These are phyloP conservation scores for Amanita bisporigera DNA, from an alignment of 1,284 basidiomycete species.

Conservation along the genomic window DNA sequence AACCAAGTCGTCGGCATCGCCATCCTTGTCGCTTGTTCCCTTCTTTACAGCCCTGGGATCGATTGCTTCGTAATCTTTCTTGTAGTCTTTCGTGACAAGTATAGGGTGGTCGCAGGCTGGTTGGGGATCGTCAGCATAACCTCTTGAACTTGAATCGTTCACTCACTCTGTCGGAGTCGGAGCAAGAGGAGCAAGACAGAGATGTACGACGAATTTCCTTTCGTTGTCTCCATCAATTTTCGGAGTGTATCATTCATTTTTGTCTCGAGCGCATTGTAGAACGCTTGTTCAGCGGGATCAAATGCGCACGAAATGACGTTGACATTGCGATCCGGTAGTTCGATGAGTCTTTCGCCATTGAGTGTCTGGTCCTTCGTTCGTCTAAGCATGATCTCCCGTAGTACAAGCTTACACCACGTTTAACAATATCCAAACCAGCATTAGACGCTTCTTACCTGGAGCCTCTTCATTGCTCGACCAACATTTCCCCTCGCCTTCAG, in stretches of 20 bases:
- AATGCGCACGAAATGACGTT: constrained; percentile 78
- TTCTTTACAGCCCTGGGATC: constrained; percentile 64
- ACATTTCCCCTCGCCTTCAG: constrained; percentile 74
- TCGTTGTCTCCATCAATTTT: constrained; percentile 60
- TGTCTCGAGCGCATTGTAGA: constrained; percentile 81
- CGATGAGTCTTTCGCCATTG: constrained; percentile 88
- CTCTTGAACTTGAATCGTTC: neutral
- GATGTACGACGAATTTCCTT: constrained; percentile 75
- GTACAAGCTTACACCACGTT: constrained; percentile 61
- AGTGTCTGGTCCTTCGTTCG: constrained; percentile 84
- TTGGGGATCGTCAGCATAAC: neutral
- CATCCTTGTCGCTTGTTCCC: constrained; percentile 55
- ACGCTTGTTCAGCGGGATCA: constrained; percentile 75
- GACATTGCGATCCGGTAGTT: constrained; percentile 79
- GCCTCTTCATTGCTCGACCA: constrained; percentile 77
- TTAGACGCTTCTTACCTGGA: constrained; percentile 61
- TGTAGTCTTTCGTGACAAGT: constrained; percentile 78
- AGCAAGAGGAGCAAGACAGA: constrained; percentile 86
- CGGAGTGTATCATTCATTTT: constrained; percentile 78
- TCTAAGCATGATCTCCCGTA: constrained; percentile 90
- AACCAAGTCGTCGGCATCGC: constrained; percentile 80
- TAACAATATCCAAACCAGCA: constrained; percentile 1
- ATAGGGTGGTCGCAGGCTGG: constrained; percentile 89
- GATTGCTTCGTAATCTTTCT: constrained; percentile 72
- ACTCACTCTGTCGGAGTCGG: constrained; percentile 84